Percentiles rank a stretch among this genome's conserved stretches.
phyloP scores from a whole-genome alignment of 352 stramenopile species.

The Salisapilia sapeloensis region DNA sequence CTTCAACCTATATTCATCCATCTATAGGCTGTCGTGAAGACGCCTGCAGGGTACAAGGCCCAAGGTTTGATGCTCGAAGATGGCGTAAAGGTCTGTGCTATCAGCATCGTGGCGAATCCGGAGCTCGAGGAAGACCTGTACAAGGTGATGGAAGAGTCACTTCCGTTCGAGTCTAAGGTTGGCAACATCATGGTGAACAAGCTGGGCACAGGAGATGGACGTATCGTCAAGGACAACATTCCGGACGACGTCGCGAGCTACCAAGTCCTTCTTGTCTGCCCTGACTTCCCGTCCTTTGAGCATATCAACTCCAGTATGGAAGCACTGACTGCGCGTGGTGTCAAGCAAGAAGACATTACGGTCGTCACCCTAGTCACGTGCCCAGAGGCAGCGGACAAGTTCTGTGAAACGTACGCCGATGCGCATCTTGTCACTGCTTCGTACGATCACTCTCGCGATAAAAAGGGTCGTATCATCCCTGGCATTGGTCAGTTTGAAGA shows the following conservation, averaged over 20 bases:
- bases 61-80: conserved; percentile 62
- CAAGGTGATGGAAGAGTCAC: conserved; percentile 24
- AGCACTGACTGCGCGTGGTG: conserved; percentile 45
- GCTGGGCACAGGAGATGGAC: conserved; percentile 3
- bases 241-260: conserved; percentile 45
- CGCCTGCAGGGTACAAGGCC: conserved; percentile 46
- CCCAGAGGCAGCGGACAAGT: conserved; percentile 55
- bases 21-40: conserved; percentile 62
- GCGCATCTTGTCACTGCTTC: conserved; percentile 61
- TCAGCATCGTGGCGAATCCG: conserved; percentile 27
- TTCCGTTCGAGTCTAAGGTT: conserved; percentile 51
- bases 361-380: conserved; percentile 68
- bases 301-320: conserved; percentile 16
- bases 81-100: conserved; percentile 55
- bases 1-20: no score
- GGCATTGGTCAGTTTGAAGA: conserved; percentile 64
- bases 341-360: conserved; percentile 62
- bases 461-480: conserved; percentile 41
- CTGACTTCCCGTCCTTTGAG: conserved; percentile 38
- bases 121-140: conserved; percentile 31
- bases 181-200: conserved; percentile 38
- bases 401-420: conserved; percentile 63
- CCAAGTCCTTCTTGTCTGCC: conserved; percentile 50
- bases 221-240: conserved; percentile 29
- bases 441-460: conserved; percentile 43